Conservation (phyloP, 2,329 filamentous ascomycete genomes). For the Apiospora rasikravindrae region DNA sequence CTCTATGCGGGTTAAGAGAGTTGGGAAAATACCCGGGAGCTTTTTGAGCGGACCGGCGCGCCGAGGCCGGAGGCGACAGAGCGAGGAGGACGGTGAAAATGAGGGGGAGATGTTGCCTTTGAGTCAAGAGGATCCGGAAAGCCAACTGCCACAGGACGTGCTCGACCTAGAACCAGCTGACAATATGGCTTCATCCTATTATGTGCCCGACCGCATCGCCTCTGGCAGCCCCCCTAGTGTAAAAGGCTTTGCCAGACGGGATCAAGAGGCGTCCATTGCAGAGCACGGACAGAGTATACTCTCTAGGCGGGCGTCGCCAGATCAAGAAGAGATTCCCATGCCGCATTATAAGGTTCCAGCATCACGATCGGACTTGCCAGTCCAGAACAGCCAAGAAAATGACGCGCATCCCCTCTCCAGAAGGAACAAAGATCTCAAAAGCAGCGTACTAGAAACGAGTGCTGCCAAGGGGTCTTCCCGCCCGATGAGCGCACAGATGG, state of each 20-base stretch:
- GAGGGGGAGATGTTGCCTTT: constrained; percentile 48
- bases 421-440: constrained; percentile 60
- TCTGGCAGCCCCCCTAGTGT: constrained; percentile 65
- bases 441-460: constrained; percentile 60
- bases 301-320: constrained; percentile 34
- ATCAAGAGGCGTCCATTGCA: constrained; percentile 45
- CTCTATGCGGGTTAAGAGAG: constrained; percentile 78
- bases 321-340: constrained; percentile 47
- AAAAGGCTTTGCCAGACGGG: constrained; percentile 49
- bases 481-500: constrained; percentile 52
- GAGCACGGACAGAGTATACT: constrained; percentile 36
- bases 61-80: constrained; percentile 70
- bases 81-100: constrained; percentile 66
- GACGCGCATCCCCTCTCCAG: constrained; percentile 74
- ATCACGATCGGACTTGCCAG: constrained; percentile 62
- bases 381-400: constrained; percentile 83
- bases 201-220: constrained; percentile 54
- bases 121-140: constrained; percentile 51
- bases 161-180: constrained; percentile 43
- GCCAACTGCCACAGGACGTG: constrained; percentile 42
- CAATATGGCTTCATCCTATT: constrained; percentile 49
- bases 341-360: constrained; percentile 65
- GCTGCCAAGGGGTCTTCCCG: constrained; percentile 58
- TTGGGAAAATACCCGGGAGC: constrained; percentile 75
- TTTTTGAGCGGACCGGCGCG: constrained; percentile 82